Evolutionary conservation across 345 rosid genomes (phyloP).

Genomic region (Eutrema yunnanense): DNA sequence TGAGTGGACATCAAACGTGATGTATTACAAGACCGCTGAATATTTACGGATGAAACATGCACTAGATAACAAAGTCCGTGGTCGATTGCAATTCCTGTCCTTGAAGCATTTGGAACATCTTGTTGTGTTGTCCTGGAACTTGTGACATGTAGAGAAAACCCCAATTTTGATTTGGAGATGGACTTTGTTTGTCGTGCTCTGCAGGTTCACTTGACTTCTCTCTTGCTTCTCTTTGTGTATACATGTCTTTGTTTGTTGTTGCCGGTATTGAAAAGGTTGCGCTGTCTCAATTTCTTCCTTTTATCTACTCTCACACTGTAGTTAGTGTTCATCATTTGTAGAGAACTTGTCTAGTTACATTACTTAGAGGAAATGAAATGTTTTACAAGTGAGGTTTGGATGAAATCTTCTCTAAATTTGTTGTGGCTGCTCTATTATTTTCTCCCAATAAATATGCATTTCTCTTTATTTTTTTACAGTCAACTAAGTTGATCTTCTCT

Average conservation of each 20-base stretch:
- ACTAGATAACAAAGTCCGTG: conserved; percentile 51
- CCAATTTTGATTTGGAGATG: conserved; percentile 71
- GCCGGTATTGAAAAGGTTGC: background rate
- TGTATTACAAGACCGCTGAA: conserved; percentile 55
- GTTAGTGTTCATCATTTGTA: background rate
- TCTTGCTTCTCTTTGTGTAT: background rate
- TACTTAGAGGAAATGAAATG: background rate
- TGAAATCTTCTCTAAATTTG: background rate
- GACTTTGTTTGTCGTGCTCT: conserved; percentile 70
- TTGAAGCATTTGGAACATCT: conserved; percentile 39
- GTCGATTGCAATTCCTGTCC: conserved; percentile 76
- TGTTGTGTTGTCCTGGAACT: conserved; percentile 87
- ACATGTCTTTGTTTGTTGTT: background rate
- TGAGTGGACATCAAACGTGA: conserved; percentile 87
- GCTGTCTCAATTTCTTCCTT: background rate
- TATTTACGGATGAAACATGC: conserved; percentile 67
- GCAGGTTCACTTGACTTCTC: conserved; percentile 40
- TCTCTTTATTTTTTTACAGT: background rate
- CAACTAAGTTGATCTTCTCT: background rate
- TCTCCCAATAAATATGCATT: no score
- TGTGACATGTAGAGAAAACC: conserved; percentile 73
- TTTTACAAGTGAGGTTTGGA: background rate
- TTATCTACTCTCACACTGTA: background rate
- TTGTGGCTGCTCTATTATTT: no score
- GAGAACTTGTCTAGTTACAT: background rate